These are phyloP conservation scores for Akanthomyces muscarius DNA, from an alignment of 2,329 filamentous ascomycete genomes.

Conservation along the genomic window DNA sequence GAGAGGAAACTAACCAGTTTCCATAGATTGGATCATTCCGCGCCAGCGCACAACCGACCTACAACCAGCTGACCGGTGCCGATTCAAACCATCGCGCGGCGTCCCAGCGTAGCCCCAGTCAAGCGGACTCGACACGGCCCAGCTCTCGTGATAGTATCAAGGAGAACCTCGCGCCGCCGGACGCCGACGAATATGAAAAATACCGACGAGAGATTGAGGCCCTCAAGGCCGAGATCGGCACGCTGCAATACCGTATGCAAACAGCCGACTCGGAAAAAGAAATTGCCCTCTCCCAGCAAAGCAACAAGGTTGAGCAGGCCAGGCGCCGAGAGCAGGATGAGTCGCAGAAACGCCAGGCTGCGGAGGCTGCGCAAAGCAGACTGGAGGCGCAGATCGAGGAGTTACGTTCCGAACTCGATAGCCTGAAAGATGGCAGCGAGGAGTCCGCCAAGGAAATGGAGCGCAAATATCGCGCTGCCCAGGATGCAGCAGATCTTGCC, in stretches of 20 bases:
- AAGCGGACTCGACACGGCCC: constrained; percentile 39
- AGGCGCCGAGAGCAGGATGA: constrained; percentile 81
- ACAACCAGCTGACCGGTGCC: constrained; percentile 56
- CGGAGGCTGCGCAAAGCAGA: constrained; percentile 52
- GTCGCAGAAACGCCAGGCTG: constrained; percentile 61
- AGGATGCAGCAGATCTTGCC: constrained; percentile 68
- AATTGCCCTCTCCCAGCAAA: constrained; percentile 70
- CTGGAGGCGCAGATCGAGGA: constrained; percentile 47
- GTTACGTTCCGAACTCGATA: constrained; percentile 48
- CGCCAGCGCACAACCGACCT: constrained; percentile 53
- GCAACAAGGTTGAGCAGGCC: constrained; percentile 77
- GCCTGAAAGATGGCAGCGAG: constrained; percentile 46
- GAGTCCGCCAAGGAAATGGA: constrained; percentile 63
- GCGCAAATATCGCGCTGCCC: constrained; percentile 62
- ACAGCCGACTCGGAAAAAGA: constrained; percentile 86
- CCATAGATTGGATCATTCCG: constrained; percentile 33
- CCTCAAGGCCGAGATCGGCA: constrained; percentile 83
- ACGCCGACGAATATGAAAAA: constrained; percentile 56
- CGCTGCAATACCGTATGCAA: constrained; percentile 81
- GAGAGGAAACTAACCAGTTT: constrained; percentile 1
- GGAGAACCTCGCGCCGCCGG: constrained; percentile 56
- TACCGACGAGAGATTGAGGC: constrained; percentile 63
- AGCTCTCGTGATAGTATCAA: constrained; percentile 56
- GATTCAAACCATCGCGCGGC: constrained; percentile 37
- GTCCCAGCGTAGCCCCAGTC: constrained; percentile 41